These are phyloP conservation scores for Cicer yamashitae DNA, from an alignment of 306 rosid species.

Conservation along the genomic window DNA sequence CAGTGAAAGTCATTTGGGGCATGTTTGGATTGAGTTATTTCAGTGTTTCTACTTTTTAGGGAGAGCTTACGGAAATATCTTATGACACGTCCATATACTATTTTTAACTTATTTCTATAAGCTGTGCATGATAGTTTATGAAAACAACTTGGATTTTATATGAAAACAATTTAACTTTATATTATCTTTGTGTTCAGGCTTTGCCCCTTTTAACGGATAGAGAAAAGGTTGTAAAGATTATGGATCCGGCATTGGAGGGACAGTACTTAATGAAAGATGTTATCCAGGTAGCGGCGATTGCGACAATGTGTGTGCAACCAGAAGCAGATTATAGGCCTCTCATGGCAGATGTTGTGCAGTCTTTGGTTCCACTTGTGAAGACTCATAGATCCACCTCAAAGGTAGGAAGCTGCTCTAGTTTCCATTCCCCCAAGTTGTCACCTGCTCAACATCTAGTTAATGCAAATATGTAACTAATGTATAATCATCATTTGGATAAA, in stretches of 20 bases:
- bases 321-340: constrained; percentile 96
- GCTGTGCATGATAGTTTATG: too few species aligned
- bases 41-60: too few species aligned
- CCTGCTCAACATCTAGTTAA: constrained; percentile 48
- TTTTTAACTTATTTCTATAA: too few species aligned
- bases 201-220: constrained; percentile 87
- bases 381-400: constrained; percentile 63
- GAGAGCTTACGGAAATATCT: too few species aligned
- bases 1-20: background rate
- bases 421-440: constrained; percentile 64
- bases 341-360: constrained; percentile 97
- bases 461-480: constrained; percentile 48
- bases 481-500: constrained; percentile 21
- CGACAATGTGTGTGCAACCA: constrained; percentile 94
- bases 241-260: constrained; percentile 92
- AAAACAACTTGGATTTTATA: too few species aligned
- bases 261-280: constrained; percentile 92
- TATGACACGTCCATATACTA: too few species aligned
- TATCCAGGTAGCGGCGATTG: constrained; percentile 95
- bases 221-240: constrained; percentile 78
- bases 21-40: background rate
- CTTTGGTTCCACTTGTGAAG: constrained; percentile 83
- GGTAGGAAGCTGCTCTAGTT: constrained; percentile 65
- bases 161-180: too few species aligned
- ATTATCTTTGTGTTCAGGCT: constrained; percentile 57